Evolutionary conservation across 208 protist genomes (phyloP), one percentile per base, ranked within the genome.

Genomic region (Trypanosoma boissoni): DNA sequence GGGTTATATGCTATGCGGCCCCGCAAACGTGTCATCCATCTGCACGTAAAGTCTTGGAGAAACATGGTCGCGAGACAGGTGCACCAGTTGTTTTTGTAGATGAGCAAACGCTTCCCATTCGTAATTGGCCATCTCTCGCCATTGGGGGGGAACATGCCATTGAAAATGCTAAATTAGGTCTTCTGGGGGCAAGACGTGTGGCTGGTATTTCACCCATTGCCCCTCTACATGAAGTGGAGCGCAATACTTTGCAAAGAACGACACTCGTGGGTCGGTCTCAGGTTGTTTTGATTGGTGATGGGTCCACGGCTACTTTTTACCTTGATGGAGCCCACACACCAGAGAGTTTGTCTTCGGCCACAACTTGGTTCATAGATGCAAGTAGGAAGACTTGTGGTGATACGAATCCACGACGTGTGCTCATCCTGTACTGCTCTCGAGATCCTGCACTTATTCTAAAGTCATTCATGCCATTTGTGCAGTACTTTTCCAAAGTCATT

Each of bases 241-340:
- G 50, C 39, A 57, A 55, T 20, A 83, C 88, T 21, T 62, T 95
- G 39, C 58, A 72, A 51, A 71, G 29, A 4, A 87, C 83, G 74
- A 90, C 77, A 2, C 83, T 82, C 61, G 59, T 84, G 0, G 90
- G 86, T 8, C 81, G 90, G 36, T 96, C 86, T 14, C 90, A 93
- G 58, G 45, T 96, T 2, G 37, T 79, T 9, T 59, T 66, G 0
- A 36, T 91, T 27, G 29, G 26, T 21, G 48, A 21, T 58, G 75
- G 78, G 26, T 37, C 36, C 1, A 66, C 80, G 52, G 68, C 60
- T 21, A 88, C 78, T 0, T 56, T 92, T 8, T 92, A 90, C 61
- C 60, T 96, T 8, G 91, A 96, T 58, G 87, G 91, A n/a, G 91
- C 91, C 1, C 91, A 96, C 67, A 96, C 91, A 0, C 63, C 64